These are phyloP conservation scores for Coniochaeta hoffmannii DNA, from an alignment of 2,329 filamentous ascomycete species.

Conservation along the genomic window DNA sequence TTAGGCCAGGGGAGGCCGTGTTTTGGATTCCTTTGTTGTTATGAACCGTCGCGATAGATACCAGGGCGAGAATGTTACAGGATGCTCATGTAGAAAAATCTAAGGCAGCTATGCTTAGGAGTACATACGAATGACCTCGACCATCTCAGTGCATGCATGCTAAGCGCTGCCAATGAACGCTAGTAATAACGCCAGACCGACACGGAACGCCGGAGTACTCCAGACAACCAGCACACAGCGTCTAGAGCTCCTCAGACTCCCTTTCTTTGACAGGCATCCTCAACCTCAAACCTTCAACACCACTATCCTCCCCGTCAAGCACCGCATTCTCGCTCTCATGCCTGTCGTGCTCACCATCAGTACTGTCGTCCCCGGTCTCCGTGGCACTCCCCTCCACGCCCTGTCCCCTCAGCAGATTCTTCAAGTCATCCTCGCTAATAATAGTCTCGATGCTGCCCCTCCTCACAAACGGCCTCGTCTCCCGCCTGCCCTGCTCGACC, in stretches of 20 bases:
- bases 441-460: constrained; percentile 52
- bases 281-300: neutral
- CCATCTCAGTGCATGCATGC: no score
- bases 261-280: neutral
- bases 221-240: no score
- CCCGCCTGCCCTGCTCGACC: constrained; percentile 51
- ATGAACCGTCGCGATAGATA: no score
- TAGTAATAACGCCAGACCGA: no score
- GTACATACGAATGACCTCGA: no score
- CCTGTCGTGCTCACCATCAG: constrained; percentile 12
- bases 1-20: neutral
- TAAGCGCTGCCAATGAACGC: no score
- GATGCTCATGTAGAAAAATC: no score
- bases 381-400: constrained; percentile 14
- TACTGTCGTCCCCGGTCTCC: constrained; percentile 22
- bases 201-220: no score
- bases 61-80: no score
- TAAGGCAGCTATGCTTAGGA: no score
- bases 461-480: constrained; percentile 36
- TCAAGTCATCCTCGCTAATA: constrained; percentile 52
- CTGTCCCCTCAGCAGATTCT: constrained; percentile 32
- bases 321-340: neutral
- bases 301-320: neutral
- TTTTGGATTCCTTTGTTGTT: neutral
- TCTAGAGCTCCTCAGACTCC: neutral